Conservation (phyloP, 1,284 basidiomycete species). For the Fomitopsis palustris region DNA sequence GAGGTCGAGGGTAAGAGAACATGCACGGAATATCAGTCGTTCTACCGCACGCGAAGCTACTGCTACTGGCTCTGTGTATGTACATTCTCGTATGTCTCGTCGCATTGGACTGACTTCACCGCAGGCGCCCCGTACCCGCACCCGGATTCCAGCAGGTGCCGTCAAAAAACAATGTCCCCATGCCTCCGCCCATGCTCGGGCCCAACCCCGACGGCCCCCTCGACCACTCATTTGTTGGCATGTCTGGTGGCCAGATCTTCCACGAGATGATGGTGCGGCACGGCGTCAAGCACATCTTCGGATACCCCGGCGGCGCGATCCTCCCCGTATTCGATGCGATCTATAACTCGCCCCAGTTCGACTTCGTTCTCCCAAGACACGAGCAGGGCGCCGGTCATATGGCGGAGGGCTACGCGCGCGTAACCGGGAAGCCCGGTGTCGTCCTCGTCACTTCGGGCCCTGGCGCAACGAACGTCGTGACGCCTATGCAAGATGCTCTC, state of each 20-base stretch:
- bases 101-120: conserved; percentile 9
- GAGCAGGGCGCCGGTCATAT: conserved; percentile 99
- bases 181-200: conserved; percentile 40
- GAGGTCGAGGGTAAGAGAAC: conserved; percentile 70
- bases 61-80: conserved; percentile 56
- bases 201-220: conserved; percentile 48
- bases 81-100: background rate
- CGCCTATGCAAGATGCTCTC: conserved; percentile 97
- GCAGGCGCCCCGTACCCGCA: conserved; percentile 62
- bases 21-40: conserved; percentile 62
- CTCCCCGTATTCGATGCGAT: conserved; percentile 99
- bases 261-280: conserved; percentile 99
- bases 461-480: conserved; percentile 96
- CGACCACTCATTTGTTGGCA: conserved; percentile 85
- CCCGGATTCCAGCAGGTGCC: conserved; percentile 68
- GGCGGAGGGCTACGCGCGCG: conserved; percentile 97
- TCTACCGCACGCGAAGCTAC: conserved; percentile 54
- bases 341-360: conserved; percentile 93
- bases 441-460: conserved; percentile 98
- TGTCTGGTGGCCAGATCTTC: conserved; percentile 96
- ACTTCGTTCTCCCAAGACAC: conserved; percentile 94
- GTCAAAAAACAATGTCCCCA: conserved; percentile 45
- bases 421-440: conserved; percentile 97
- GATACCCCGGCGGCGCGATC: conserved; percentile 97
- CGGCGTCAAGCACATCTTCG: conserved; percentile 95